A percentile compares a stretch with the other conserved stretches of the same genome.
Conservation (phyloP, 257 asterid species). For the Primulina eburnea region DNA sequence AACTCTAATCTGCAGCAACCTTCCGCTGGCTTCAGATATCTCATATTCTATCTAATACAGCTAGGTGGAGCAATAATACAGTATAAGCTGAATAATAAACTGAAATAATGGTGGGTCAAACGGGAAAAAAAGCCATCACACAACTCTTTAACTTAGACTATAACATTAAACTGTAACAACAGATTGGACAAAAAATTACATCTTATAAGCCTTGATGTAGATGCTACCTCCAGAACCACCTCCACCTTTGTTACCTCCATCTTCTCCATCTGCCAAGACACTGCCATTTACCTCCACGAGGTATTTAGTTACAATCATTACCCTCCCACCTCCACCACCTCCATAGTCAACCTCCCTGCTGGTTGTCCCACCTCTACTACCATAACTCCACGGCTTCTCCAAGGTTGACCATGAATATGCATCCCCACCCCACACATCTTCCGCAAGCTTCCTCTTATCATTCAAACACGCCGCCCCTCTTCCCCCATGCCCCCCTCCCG, state of each 20-base stretch:
- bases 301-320: constrained; percentile 41
- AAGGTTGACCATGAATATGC: constrained; percentile 80
- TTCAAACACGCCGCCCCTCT: constrained; percentile 89
- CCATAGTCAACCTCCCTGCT: constrained; percentile 79
- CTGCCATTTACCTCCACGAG: constrained; percentile 83
- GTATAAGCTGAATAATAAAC: constrained; percentile 1
- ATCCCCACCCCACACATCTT: constrained; percentile 99
- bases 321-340: constrained; percentile 99
- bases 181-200: constrained; percentile 37
- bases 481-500: constrained; percentile 99
- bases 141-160: not conserved
- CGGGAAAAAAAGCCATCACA: too few species aligned
- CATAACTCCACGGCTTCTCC: constrained; percentile 79
- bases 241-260: constrained; percentile 84
- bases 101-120: not conserved
- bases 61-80: not conserved
- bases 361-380: constrained; percentile 92
- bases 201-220: constrained; percentile 68
- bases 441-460: constrained; percentile 69
- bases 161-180: not conserved
- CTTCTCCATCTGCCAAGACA: constrained; percentile 88
- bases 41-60: constrained; percentile 9
- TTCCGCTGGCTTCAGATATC: not conserved
- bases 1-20: constrained; percentile 10
- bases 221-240: constrained; percentile 99